Evolutionary conservation across 495 filamentous ascomycete species (phyloP).

Genomic region (Stereocaulon alpinum): DNA sequence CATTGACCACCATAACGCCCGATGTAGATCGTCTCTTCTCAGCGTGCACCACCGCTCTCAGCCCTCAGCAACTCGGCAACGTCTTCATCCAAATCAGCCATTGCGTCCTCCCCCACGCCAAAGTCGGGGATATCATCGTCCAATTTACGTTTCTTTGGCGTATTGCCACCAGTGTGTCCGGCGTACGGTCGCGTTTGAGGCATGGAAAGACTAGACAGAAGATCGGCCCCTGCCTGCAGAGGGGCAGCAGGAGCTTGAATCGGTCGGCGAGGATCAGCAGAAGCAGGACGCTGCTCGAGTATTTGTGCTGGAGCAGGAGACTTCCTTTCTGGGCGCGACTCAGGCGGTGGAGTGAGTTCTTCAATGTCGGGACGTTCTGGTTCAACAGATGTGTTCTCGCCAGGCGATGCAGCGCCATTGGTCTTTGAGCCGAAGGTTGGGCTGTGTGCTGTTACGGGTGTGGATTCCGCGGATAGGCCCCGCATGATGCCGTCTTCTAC

Average conservation of each 20-base stretch:
- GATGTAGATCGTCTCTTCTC: background rate
- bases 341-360: slow-evolving; percentile 62
- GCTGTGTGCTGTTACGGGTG: slow-evolving; percentile 24
- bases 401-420: slow-evolving; percentile 5
- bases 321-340: slow-evolving; percentile 29
- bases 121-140: slow-evolving; percentile 63
- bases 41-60: slow-evolving; percentile 29
- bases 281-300: slow-evolving; percentile 4
- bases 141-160: slow-evolving; percentile 65
- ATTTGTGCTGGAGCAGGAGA: slow-evolving; percentile 22
- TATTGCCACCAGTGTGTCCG: slow-evolving; percentile 29
- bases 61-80: slow-evolving; percentile 69
- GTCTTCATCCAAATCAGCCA: slow-evolving; percentile 69
- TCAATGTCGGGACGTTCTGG: slow-evolving; percentile 66
- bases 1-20: too few relatives aligned
- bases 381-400: slow-evolving; percentile 31
- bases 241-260: slow-evolving; percentile 31
- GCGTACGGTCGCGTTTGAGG: slow-evolving; percentile 26
- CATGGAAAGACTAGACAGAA: slow-evolving; percentile 41
- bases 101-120: slow-evolving; percentile 46
- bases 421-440: slow-evolving; percentile 30
- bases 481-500: slow-evolving; percentile 85
- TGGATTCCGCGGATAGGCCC: slow-evolving; percentile 49
- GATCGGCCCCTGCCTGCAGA: slow-evolving; percentile 35
- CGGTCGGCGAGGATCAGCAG: slow-evolving; percentile 18